phyloP scores from a whole-genome alignment of 352 stramenopile species.

The Thraustochytrium striatum region DNA sequence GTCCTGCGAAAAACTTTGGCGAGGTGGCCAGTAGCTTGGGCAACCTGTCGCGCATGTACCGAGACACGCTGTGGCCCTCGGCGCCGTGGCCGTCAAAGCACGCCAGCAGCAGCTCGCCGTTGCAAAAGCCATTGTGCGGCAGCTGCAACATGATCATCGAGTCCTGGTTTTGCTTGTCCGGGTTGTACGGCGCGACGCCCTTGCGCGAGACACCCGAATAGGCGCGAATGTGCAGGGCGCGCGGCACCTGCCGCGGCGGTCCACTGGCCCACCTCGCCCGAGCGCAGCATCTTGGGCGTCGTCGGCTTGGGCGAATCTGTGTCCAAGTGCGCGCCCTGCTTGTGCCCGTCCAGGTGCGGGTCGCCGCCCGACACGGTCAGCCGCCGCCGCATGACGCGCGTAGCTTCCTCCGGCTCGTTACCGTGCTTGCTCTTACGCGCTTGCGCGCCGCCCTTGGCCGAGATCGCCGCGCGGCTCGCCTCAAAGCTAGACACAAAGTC shows the following conservation, averaged over 20 bases:
- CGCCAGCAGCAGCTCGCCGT: slow-evolving; percentile 68
- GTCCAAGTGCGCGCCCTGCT: slow-evolving; percentile 3
- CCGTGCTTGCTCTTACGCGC: neutral
- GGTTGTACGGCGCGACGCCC: slow-evolving; percentile 67
- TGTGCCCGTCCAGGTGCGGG: slow-evolving; percentile 15
- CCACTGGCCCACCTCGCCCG: slow-evolving; percentile 31
- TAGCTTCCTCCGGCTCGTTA: neutral
- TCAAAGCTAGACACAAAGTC: slow-evolving; percentile 13
- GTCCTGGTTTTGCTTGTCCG: slow-evolving; percentile 80
- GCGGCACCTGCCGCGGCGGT: neutral
- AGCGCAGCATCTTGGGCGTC: neutral
- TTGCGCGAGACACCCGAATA: slow-evolving; percentile 79
- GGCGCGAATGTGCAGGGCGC: slow-evolving; percentile 45
- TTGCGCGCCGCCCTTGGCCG: neutral
- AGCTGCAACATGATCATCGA: slow-evolving; percentile 70
- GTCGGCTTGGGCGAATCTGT: neutral
- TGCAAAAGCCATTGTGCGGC: slow-evolving; percentile 10
- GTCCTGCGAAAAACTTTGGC: slow-evolving; percentile 68
- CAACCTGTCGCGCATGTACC: slow-evolving; percentile 65
- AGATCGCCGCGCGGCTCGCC: neutral
- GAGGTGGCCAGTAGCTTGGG: slow-evolving; percentile 53
- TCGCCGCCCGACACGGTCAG: slow-evolving; percentile 26
- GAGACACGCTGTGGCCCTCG: slow-evolving; percentile 68
- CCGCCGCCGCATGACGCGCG: slow-evolving; percentile 20
- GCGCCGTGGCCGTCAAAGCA: slow-evolving; percentile 79